A percentile compares a stretch with the other conserved stretches of the same genome.
phyloP scores from a whole-genome alignment of 345 rosid species.

The Populus davidiana region DNA sequence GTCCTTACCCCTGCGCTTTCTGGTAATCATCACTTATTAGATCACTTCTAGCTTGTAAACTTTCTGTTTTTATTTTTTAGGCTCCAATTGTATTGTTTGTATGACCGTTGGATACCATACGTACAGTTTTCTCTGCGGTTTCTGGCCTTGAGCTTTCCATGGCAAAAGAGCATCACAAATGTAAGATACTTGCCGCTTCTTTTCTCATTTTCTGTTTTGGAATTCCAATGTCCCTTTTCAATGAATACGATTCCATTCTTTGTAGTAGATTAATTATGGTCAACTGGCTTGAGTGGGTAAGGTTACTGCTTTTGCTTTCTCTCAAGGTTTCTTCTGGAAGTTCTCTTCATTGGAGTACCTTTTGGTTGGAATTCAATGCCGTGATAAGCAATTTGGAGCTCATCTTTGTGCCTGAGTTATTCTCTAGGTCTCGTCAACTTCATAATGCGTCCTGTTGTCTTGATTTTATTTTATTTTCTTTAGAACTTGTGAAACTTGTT shows the following conservation, averaged over 20 bases:
- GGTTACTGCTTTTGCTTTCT: neutral
- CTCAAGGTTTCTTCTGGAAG: neutral
- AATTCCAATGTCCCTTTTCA: neutral
- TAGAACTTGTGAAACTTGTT: neutral
- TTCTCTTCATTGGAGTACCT: neutral
- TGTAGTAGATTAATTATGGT: neutral
- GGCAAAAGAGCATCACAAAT: conserved; percentile 75
- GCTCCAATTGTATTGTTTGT: conserved; percentile 7
- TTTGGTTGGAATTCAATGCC: conserved; percentile 1
- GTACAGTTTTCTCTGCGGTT: conserved; percentile 85
- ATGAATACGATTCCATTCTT: neutral
- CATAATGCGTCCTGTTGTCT: neutral
- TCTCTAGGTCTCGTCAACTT: neutral
- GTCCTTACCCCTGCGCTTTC: conserved; percentile 86
- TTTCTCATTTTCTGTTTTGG: neutral
- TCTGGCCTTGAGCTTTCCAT: conserved; percentile 84
- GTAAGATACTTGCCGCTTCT: conserved; percentile 33
- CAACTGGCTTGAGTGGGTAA: neutral
- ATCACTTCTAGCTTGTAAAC: conserved; percentile 4
- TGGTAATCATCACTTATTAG: conserved; percentile 38
- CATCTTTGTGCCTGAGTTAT: neutral
- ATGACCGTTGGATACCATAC: conserved; percentile 6
- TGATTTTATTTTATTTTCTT: neutral
- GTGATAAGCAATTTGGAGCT: neutral
- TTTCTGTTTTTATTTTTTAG: neutral